Percentiles rank a stretch among this genome's conserved stretches.
phyloP scores from a whole-genome alignment of 257 asterid species.

The Gardenia jasminoides region DNA sequence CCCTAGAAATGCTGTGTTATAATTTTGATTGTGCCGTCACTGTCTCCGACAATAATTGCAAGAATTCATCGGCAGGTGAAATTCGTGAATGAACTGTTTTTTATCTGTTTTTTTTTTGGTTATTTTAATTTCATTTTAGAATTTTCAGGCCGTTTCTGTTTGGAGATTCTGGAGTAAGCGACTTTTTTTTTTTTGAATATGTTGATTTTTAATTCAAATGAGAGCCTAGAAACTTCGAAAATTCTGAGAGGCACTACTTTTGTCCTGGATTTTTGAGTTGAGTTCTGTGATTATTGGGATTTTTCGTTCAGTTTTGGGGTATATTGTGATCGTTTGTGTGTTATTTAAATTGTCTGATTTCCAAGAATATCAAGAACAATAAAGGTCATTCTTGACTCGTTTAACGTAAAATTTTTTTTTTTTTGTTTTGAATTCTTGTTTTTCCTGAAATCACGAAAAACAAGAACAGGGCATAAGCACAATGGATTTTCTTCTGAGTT shows the following conservation, averaged over 20 bases:
- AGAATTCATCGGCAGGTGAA: background rate
- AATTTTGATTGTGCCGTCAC: slow-evolving; percentile 45
- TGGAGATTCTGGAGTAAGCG: background rate
- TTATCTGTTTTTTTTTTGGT: background rate
- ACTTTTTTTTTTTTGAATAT: background rate
- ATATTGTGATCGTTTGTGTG: background rate
- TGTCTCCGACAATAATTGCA: slow-evolving; percentile 27
- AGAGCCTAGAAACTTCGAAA: slow-evolving; percentile 25
- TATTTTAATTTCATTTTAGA: background rate
- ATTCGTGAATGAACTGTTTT: slow-evolving; percentile 22
- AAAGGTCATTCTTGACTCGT: background rate
- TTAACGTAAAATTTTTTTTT: background rate
- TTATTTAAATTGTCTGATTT: background rate
- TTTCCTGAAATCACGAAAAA: background rate
- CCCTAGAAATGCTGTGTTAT: slow-evolving; percentile 49
- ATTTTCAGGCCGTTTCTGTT: background rate
- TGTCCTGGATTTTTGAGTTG: background rate
- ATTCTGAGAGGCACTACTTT: slow-evolving; percentile 26
- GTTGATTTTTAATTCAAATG: slow-evolving; percentile 30
- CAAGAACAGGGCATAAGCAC: background rate
- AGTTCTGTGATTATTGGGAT: background rate
- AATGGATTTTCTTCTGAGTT: background rate
- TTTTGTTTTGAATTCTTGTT: background rate
- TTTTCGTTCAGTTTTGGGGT: background rate
- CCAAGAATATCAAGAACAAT: background rate